Base-by-base conservation (phyloP, 176 grass and related monocot genomes). In the Tillandsia leiboldiana region DNA sequence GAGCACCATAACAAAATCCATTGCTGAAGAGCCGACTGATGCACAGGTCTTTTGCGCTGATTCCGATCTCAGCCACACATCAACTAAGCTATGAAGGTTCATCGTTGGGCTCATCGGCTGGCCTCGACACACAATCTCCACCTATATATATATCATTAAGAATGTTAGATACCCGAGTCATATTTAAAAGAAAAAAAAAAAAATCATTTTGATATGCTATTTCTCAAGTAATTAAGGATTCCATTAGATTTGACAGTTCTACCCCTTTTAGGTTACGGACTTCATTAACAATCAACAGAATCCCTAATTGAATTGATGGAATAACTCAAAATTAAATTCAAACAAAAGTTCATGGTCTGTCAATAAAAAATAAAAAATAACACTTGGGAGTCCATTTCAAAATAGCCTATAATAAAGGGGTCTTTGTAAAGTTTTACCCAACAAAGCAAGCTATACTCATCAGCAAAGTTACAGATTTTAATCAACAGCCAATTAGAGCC, bases 1-100 rank as follows among this genome's bases (percentile, higher is more conserved):
- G 7, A 99, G 87, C 86, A 78, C 87, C 87, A 99, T 94, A 51
- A 99, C 81, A 18, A 94, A 90, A 73, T 88, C 78, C 11, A 88
- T 90, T 63, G 80, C 90, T 1, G 84, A 77, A 57, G 84, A 42
- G 13, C 78, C 84, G 12, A 80, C 66, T 48, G 68, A 66, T 7
- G 82, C 23, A 28, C 50, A 64, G 29, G 84, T 26, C 47, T 63
- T 64, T 7, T 80, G 47, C 28, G 65, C 65, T 10, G 80, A 53
- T 58, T 81, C 83, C 9, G 71, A 71, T 71, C 74, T 78, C 63
- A 76, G 70, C 72, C 87, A 99, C 70, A 86, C 65, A 3, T 94
- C 80, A 5, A 86, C 49, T 29, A 99, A 82, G 26, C 65, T 72
- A 0, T 72, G 80, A 50, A 99, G 64, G 15, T 79, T 83, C 12